A percentile compares a stretch with the other conserved stretches of the same genome.
Evolutionary conservation across 192 early-diverging fungal genomes (phyloP).

Genomic region (Gryganskiella cystojenkinii): DNA sequence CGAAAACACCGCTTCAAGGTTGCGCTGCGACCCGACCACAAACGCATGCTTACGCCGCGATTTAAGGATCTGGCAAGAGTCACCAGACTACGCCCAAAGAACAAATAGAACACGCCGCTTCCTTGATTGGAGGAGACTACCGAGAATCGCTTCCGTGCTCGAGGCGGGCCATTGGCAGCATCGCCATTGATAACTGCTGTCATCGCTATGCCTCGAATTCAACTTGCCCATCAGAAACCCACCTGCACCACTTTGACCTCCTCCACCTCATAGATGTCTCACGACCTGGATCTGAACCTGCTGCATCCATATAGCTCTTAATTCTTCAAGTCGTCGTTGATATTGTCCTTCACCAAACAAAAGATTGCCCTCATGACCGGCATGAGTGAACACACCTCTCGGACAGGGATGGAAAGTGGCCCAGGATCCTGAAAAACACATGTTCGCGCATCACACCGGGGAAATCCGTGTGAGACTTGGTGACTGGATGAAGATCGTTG

Average conservation of each 20-base stretch:
- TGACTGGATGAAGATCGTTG: too few relatives aligned
- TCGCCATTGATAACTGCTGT: neutral
- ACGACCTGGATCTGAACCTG: slow-evolving; percentile 7
- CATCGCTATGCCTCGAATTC: neutral
- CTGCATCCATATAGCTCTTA: slow-evolving; percentile 5
- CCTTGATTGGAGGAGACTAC: too few relatives aligned
- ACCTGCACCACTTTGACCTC: neutral
- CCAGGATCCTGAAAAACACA: slow-evolving; percentile 7
- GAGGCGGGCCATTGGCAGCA: too few relatives aligned
- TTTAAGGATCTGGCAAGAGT: too few relatives aligned
- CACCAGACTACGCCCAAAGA: too few relatives aligned
- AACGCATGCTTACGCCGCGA: too few relatives aligned
- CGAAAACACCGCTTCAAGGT: too few relatives aligned
- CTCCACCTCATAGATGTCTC: slow-evolving; percentile 23
- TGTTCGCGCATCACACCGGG: neutral
- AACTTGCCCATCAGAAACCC: neutral
- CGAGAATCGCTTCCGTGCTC: too few relatives aligned
- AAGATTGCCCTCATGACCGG: slow-evolving; percentile 16
- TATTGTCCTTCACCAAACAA: slow-evolving; percentile 12
- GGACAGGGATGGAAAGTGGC: slow-evolving; percentile 8
- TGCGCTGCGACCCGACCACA: too few relatives aligned
- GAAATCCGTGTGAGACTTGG: neutral
- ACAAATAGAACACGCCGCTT: too few relatives aligned
- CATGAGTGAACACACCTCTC: slow-evolving; percentile 21
- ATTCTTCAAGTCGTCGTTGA: too few relatives aligned